Conservation (phyloP, 2,329 filamentous ascomycete species). For the Trematosphaeria pertusa region DNA sequence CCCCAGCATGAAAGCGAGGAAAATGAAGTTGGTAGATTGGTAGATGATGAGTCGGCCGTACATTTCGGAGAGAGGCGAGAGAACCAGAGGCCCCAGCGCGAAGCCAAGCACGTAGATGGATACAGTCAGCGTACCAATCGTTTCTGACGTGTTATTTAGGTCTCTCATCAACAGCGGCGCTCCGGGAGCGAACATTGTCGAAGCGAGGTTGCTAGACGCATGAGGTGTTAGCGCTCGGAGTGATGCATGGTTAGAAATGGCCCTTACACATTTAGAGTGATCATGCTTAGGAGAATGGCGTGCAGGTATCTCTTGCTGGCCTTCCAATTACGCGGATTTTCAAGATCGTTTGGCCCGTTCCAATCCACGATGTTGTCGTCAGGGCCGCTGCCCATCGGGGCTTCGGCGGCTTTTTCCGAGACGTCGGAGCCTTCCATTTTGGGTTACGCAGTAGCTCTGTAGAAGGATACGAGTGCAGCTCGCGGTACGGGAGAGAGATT, state of each 20-base stretch:
- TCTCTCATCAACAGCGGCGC: slow-evolving; percentile 13
- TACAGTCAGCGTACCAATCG: slow-evolving; percentile 29
- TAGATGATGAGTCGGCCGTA: slow-evolving; percentile 47
- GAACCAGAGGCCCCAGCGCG: slow-evolving; percentile 30
- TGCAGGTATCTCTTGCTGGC: slow-evolving; percentile 23
- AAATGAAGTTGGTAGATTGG: slow-evolving; percentile 23
- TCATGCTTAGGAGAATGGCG: slow-evolving; percentile 26
- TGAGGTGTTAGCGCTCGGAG: not conserved
- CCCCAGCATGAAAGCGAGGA: slow-evolving; percentile 29
- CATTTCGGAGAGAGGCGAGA: slow-evolving; percentile 45
- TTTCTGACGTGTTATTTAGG: slow-evolving; percentile 7
- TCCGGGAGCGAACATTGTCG: slow-evolving; percentile 18
- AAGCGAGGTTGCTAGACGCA: slow-evolving; percentile 34
- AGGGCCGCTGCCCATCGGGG: no score
- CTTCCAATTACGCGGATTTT: slow-evolving; percentile 40
- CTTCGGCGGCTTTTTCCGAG: no score
- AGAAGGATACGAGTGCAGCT: no score
- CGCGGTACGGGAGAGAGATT: no score
- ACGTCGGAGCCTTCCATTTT: no score
- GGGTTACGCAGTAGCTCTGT: no score
- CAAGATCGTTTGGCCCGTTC: slow-evolving; percentile 26
- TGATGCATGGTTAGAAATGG: not conserved
- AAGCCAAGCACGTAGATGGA: slow-evolving; percentile 40
- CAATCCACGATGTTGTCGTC: slow-evolving; percentile 19
- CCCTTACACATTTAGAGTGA: slow-evolving; percentile 34